Evolutionary conservation across 1,139 yeast genomes (phyloP), one percentile per base, ranked within the genome.

Genomic region (Blastobotrys petasosporus): DNA sequence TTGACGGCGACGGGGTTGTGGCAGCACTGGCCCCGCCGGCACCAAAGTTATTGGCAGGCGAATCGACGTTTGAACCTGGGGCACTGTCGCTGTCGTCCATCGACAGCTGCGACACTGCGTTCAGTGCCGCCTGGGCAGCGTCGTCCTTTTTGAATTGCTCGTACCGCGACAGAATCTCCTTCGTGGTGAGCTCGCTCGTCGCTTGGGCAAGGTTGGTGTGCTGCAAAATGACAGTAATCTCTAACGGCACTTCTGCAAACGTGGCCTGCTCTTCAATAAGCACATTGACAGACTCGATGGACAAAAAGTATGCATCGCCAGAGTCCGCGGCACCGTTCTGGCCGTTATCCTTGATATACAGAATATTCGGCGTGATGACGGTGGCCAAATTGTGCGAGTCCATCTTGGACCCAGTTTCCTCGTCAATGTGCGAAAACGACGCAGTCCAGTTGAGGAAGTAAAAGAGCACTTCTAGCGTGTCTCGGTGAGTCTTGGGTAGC

Each of bases 391-490:
- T 94, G 62, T 90, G 95, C 32, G 85, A 78, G 62, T 92, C 97
- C 99, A 94, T 94, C 68, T 90, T 92, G 6, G 97, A 88, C 0
- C 98, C 98, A 4, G 61, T 52, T 41, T 63, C 68, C 32, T 67
- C 70, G 37, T 66, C 70, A 37, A 66, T 78, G 56, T 86, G 92
- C 1, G 97, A 85, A 67, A 94, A 94, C 4, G 97, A 86, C 0
- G 97, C 90, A 1, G 90, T 94, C 97, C 98, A 92, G 64, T 82
- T 82, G 63, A 94, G 77, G 64, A 94, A 94, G 53, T 82, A 82
- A 32, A 90, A 72, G 44, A 94, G 69, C 4, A 90, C 96, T 62
- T 94, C 98, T 46, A 90, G 73, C 44, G 87, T 75, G 62, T 88
- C 95, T 46, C 98, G 76, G 61, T 90, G 86, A 23, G 80, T 75